Base-by-base conservation (phyloP, 805 yeast species). In the Saccharomycopsis microspora region DNA sequence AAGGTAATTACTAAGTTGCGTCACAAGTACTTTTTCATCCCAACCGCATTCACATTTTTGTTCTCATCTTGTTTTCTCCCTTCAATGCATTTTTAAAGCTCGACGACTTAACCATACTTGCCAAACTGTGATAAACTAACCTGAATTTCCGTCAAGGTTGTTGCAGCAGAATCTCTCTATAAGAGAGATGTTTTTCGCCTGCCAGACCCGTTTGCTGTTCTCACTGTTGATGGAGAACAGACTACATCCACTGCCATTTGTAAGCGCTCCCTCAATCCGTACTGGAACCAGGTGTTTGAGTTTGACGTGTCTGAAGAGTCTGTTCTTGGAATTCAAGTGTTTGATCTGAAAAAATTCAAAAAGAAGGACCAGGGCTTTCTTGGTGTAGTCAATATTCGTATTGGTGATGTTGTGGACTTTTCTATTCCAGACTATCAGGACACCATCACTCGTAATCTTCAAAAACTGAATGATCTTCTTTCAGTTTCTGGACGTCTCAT, bases 321-420 rank as follows among this genome's bases (percentile, higher is more conserved):
- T 5, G 85, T 89, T 41, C 70, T 93, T 45, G 95, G 90, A 9
- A 78, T 93, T 53, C 97, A 93, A 64, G 93, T 93, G 5, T 93
- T 93, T 66, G 97, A 93, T 64, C 97, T 90, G 64, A 89, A 88
- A 64, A 93, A 93, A 66, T 93, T 93, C 70, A 93, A 93, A 64
- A 88, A 87, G 78, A 89, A 88, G 74, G 98, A 93, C 63, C 99
- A 93, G 65, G 99, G 99, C 4, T 93, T 93, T 58, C 70, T 93
- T 46, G 99, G 99, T 49, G 97, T 93, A 19, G 93, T 93, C 52
- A 93, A 93, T 63, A 76, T 93, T 45, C 74, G 94, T 55, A 76
- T 93, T 32, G 90, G 90, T 40, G 97, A 93, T 63, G 87, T 85
- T 32, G 75, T 90, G 49, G 94, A 88, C 61, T 70, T 82, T 47